Base-by-base conservation (phyloP, 1,284 basidiomycete genomes). In the Trichosporon inkin region DNA sequence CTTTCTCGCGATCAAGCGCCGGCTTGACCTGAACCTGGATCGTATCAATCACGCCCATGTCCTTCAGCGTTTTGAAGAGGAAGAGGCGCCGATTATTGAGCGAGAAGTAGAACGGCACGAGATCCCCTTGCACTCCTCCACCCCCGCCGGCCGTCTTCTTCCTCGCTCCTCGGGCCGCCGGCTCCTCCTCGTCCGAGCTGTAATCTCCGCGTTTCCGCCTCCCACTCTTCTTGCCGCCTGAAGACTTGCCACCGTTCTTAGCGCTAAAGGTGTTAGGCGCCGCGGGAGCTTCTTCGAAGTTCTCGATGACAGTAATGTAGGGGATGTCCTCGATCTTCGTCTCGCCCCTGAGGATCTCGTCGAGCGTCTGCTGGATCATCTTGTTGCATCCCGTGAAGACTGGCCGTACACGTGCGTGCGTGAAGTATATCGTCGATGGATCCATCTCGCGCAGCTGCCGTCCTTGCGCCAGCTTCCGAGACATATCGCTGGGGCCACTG, bases 221-320 rank as follows among this genome's bases (percentile, higher is more conserved):
- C 1, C 41, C 41, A 3, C 56, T 41, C 24, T 52, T 39, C 47
- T 56, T 55, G 24, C 53, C 44, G 2, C 24, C 44, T 8, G 28
- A 32, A 14, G 20, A 22, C 44, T 49, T 49, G 22, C 44, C 24
- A 14, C 44, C 44, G 14, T 49, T 49, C 44, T 49, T 49, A 8
- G 24, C 11, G n/a, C 44, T 22, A 11, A 49, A 49, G 2, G 14
- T 32, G 20, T 16, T 34, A 6, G 40, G 35, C 3, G 20, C 49
- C 6, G 36, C 13, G 3, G 49, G 19, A 2, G 47, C 36, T 6
- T 40, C 38, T 41, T 63, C 62, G 32, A 61, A 61, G 53, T 63
- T 63, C 54, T 63, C 62, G 32, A 63, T 61, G 19, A 63, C 59
- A 1, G 62, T 63, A 22, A 63, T 63, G 59, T 63, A 63, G 7